phyloP scores from a whole-genome alignment of 305 asterid genomes.

The Solanum aculeatissimum region DNA sequence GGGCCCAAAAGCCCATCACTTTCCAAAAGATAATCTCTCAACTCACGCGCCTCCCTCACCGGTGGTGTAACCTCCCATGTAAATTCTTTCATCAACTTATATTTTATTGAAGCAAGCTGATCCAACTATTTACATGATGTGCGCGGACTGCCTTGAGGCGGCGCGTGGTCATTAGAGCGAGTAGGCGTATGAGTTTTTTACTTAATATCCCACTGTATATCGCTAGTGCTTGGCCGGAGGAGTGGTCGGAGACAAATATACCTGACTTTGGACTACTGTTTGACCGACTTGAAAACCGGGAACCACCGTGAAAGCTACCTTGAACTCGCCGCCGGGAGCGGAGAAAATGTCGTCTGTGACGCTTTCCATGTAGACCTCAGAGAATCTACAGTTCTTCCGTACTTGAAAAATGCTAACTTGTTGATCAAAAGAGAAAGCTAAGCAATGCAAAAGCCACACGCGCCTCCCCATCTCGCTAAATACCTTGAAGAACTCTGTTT shows the following conservation, averaged over 20 bases:
- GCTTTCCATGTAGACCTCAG: conserved; percentile 77
- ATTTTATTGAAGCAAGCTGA: not conserved
- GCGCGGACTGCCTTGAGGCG: not conserved
- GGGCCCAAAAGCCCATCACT: conserved; percentile 11
- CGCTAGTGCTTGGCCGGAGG: conserved; percentile 14
- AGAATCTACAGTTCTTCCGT: conserved; percentile 29
- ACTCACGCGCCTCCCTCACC: not conserved
- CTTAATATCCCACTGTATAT: not conserved
- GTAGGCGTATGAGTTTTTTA: not conserved
- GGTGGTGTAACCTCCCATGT: too few species aligned
- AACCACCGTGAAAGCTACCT: conserved; percentile 78
- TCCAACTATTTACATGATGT: not conserved
- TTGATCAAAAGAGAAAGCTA: conserved; percentile 43
- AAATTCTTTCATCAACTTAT: not conserved
- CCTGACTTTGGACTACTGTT: conserved; percentile 80
- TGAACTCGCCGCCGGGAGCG: conserved; percentile 26
- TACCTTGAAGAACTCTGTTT: conserved; percentile 53
- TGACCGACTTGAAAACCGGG: conserved; percentile 72
- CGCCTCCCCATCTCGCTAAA: conserved; percentile 71
- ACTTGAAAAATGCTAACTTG: conserved; percentile 50
- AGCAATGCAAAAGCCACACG: conserved; percentile 54
- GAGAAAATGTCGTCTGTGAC: conserved; percentile 44
- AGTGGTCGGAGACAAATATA: conserved; percentile 34
- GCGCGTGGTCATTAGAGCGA: not conserved
- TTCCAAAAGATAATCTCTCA: not conserved